These are phyloP conservation scores for Quercus phellos DNA, from an alignment of 331 rosid species.

Conservation along the genomic window DNA sequence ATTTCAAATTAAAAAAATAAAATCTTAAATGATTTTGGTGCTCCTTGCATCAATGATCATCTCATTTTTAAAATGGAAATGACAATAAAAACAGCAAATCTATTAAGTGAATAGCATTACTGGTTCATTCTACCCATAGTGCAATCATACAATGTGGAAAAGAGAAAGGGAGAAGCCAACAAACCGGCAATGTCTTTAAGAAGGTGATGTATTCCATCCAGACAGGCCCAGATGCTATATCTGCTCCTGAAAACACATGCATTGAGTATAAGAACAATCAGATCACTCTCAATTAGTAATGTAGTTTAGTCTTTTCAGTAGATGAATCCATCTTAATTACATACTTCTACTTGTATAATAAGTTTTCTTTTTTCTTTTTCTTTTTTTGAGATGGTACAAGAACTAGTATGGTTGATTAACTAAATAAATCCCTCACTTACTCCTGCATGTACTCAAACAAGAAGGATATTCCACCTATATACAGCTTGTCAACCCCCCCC, in stretches of 20 bases:
- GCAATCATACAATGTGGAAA: slow-evolving; percentile 13
- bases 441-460: not conserved
- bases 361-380: not conserved
- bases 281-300: not conserved
- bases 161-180: slow-evolving; percentile 24
- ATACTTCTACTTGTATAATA: not conserved
- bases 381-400: not conserved
- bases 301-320: not conserved
- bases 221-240: slow-evolving; percentile 91
- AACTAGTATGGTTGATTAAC: not conserved
- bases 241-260: slow-evolving; percentile 60
- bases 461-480: not conserved
- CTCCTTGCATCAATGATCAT: not conserved
- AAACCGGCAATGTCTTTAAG: slow-evolving; percentile 78
- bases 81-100: slow-evolving; percentile 4
- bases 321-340: not conserved
- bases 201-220: slow-evolving; percentile 94
- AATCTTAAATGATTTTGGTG: no score
- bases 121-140: slow-evolving; percentile 5
- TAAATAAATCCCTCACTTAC: not conserved
- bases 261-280: slow-evolving; percentile 18
- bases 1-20: no score
- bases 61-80: slow-evolving; percentile 7
- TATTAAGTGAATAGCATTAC: not conserved
- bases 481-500: not conserved